Evolutionary conservation across 108 stramenopile genomes (phyloP).

Genomic region (Cyclotella cryptica): DNA sequence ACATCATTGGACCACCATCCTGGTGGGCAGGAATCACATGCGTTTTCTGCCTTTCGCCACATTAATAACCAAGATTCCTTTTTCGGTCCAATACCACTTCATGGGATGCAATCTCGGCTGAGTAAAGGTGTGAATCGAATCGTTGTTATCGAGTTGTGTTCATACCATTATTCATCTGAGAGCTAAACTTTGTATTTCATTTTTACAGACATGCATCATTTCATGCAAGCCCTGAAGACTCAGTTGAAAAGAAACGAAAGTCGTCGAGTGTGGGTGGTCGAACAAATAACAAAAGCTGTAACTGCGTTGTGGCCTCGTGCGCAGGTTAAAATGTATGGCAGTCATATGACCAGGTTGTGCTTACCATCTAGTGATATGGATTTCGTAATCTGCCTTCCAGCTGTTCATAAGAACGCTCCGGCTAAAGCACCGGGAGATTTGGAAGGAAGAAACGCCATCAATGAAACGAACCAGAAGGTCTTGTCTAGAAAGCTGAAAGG

Average conservation of each 20-base stretch:
- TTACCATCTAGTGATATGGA: conserved; percentile 93
- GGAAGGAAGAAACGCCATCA: conserved; percentile 96
- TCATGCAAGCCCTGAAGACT: conserved; percentile 49
- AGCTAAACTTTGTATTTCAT: neutral
- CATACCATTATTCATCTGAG: no score
- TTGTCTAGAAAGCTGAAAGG: conserved; percentile 89
- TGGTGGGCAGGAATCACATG: conserved; percentile 39
- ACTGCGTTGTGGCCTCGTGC: conserved; percentile 85
- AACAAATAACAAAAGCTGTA: conserved; percentile 69
- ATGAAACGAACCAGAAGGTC: conserved; percentile 90
- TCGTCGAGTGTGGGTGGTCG: conserved; percentile 57
- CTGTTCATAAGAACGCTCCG: conserved; percentile 90
- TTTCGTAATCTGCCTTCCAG: conserved; percentile 93
- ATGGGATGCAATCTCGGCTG: conserved; percentile 75
- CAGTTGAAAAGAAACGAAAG: conserved; percentile 67
- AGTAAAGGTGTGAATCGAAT: conserved; percentile 57
- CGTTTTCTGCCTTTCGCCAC: conserved; percentile 23
- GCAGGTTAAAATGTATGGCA: conserved; percentile 87
- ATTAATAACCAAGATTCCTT: conserved; percentile 41
- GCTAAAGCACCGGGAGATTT: conserved; percentile 91
- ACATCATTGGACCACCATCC: conserved; percentile 64
- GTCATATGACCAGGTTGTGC: conserved; percentile 86
- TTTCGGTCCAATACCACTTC: conserved; percentile 32
- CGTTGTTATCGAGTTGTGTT: no score
- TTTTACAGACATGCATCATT: conserved; percentile 54